A percentile compares a stretch with the other conserved stretches of the same genome.
Conservation (phyloP, 2,329 filamentous ascomycete genomes). For the Aureobasidium sp. region DNA sequence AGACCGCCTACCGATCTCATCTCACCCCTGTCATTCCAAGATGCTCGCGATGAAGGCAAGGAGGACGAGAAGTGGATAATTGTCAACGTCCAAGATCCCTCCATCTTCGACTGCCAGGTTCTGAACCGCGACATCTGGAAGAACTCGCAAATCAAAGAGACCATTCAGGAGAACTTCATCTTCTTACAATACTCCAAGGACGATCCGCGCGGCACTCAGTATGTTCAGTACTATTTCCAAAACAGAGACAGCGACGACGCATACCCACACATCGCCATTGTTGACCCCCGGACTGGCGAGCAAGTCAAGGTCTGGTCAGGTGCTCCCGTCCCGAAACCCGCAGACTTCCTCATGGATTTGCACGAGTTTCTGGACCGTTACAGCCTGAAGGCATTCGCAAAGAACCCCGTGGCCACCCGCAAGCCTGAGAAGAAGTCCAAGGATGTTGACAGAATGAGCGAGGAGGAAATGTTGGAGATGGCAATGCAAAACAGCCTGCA, state of each 20-base stretch:
- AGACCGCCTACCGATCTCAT: constrained; percentile 89
- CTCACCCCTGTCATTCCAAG: constrained; percentile 68
- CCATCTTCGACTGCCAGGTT: constrained; percentile 88
- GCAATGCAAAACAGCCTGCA: constrained; percentile 79
- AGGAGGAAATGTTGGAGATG: constrained; percentile 95
- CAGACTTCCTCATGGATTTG: constrained; percentile 83
- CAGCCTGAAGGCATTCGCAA: constrained; percentile 76
- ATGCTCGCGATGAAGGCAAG: constrained; percentile 76
- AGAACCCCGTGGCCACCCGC: constrained; percentile 81
- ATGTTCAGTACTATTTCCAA: constrained; percentile 84
- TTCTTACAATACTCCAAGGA: constrained; percentile 92
- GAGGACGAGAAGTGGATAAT: constrained; percentile 88
- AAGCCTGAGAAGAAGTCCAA: constrained; percentile 57
- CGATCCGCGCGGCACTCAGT: constrained; percentile 68
- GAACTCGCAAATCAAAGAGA: constrained; percentile 65
- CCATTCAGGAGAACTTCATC: constrained; percentile 84
- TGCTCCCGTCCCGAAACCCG: constrained; percentile 62
- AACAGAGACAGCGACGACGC: constrained; percentile 71
- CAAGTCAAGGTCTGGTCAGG: constrained; percentile 96
- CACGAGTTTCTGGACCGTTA: constrained; percentile 97
- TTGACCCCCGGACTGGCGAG: constrained; percentile 91
- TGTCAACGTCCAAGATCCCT: constrained; percentile 89
- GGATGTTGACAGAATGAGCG: constrained; percentile 82
- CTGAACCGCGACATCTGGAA: constrained; percentile 97
- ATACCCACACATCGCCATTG: constrained; percentile 91